Base-by-base conservation (phyloP, 2,329 filamentous ascomycete genomes). In the Trichoderma simmonsii region DNA sequence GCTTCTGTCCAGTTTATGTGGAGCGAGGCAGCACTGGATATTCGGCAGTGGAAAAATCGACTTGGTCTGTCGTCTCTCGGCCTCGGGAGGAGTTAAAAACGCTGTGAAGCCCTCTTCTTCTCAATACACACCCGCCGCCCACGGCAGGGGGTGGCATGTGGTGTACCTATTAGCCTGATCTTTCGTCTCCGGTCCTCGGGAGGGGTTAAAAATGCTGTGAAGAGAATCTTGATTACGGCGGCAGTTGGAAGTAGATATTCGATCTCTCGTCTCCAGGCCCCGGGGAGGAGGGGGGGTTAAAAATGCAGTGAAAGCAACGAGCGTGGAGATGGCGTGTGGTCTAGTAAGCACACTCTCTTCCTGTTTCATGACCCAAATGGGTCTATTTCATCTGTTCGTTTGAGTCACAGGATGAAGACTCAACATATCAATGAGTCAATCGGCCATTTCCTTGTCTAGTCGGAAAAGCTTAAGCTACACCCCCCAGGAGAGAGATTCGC, bases 351-450 rank as follows among this genome's bases (percentile, higher is more conserved):
- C n/a, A n/a, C n/a, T n/a, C n/a, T n/a, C n/a, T n/a, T n/a, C n/a
- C n/a, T n/a, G n/a, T n/a, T n/a, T n/a, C 21, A 24, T 12, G 48
- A 51, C 48, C 5, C 4, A 14, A 14, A 51, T 24, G 1, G 21
- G 2, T 3, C 2, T 6, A 6, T 51, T 24, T 1, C 48, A 1
- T 1, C 21, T 2, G 5, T 2, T 51, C 1, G 2, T 51, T 54
- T 54, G 48, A 54, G 21, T 54, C 48, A 54, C 21, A 54, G n/a
- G 21, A 24, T 54, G 21, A 54, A 6, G 21, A 5, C 6, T 54
- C 48, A 54, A 3, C 21, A 11, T 51, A 24, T 54, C n/a, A 21
- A 54, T 24, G 21, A 54, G 48, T 54, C 48, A 54, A 5, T 24
- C 48, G 11, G 48, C 21, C 9, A 14, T 24, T 24, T 14, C 9